Conservation (phyloP, 768 basidiomycete species). For the Xanthoconium purpureum region DNA sequence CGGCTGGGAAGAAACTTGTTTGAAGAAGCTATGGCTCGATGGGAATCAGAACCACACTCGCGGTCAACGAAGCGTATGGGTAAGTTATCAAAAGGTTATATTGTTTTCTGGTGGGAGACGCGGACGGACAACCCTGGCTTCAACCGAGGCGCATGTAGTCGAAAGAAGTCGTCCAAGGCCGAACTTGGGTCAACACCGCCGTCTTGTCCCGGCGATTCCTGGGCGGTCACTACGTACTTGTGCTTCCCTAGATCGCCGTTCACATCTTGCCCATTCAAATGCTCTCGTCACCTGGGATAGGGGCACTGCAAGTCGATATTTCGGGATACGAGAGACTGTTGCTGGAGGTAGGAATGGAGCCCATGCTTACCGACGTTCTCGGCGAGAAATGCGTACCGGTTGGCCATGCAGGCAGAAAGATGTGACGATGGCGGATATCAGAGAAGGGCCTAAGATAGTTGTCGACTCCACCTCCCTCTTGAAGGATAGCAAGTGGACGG, state of each 20-base stretch:
- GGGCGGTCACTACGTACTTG: neutral
- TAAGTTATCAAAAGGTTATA: too few relatives aligned
- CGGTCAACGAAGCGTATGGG: too few relatives aligned
- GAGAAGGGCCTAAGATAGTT: neutral
- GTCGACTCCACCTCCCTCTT: neutral
- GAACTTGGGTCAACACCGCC: neutral
- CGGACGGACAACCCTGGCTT: too few relatives aligned
- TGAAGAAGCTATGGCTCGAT: too few relatives aligned
- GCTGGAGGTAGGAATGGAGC: neutral
- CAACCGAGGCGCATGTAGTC: neutral
- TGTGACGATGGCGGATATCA: neutral
- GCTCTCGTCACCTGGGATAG: neutral
- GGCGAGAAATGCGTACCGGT: too few relatives aligned
- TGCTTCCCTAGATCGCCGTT: neutral
- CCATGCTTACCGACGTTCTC: neutral
- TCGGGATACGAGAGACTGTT: neutral
- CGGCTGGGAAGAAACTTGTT: too few relatives aligned
- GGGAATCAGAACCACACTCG: too few relatives aligned
- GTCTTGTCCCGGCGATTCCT: neutral
- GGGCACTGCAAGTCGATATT: too few relatives aligned
- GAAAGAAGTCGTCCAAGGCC: neutral
- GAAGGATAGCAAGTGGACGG: neutral
- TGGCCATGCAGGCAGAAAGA: neutral
- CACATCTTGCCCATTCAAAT: neutral
- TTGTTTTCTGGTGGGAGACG: too few relatives aligned